Conservation (phyloP, 148 eudicot genomes). For the Cornus kousa region DNA sequence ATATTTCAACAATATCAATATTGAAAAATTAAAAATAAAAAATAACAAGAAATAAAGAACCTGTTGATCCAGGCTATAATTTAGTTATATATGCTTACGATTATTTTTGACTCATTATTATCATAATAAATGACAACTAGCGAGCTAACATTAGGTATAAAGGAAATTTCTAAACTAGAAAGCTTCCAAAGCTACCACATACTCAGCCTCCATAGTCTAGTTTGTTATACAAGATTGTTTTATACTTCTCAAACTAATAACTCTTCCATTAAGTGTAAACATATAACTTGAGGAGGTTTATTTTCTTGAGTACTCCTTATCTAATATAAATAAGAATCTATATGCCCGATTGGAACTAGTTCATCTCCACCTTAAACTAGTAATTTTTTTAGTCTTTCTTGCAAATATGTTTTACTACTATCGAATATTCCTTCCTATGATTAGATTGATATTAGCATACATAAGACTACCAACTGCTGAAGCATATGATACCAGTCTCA, state of each 20-base stretch:
- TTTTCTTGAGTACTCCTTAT: neutral
- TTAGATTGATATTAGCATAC: neutral
- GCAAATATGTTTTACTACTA: neutral
- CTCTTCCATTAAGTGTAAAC: neutral
- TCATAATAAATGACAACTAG: no score
- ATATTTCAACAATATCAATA: no score
- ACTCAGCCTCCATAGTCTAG: neutral
- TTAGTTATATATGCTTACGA: no score
- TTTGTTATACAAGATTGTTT: constrained; percentile 12
- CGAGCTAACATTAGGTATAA: no score
- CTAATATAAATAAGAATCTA: constrained; percentile 2
- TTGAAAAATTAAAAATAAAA: no score
- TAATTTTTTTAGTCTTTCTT: constrained; percentile 11
- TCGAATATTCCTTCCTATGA: neutral
- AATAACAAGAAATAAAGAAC: no score
- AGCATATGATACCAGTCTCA: neutral
- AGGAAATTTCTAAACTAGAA: no score
- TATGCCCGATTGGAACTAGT: neutral
- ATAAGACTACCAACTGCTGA: neutral
- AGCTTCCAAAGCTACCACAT: neutral
- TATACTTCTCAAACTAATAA: constrained; percentile 4
- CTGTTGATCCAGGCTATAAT: no score
- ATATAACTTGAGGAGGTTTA: neutral
- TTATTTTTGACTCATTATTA: no score
- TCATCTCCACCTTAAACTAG: neutral